Evolutionary conservation across 1,139 yeast species (phyloP), one percentile per base, ranked within the genome.

Genomic region (Nakaseomyces sp.): DNA sequence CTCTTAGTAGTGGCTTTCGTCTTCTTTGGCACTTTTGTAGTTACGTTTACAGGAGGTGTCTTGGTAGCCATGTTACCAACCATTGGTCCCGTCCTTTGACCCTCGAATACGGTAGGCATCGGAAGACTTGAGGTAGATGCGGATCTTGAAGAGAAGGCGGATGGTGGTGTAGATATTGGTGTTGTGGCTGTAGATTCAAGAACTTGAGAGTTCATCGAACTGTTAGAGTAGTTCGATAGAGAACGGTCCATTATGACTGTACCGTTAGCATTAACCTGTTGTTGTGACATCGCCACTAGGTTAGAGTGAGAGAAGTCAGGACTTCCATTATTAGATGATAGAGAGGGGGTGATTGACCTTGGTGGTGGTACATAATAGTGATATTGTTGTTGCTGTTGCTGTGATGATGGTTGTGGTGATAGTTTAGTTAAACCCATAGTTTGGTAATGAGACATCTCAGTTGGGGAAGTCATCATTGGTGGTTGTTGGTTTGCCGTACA

Each of bases 331-430:
- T n/a, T 20, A 35, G 38, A 35, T 6, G 38, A 35, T 12, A 35
- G 28, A 13, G 18, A 35, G 7, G 38, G 38, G n/a, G 38, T 35
- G 7, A 35, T 22, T 6, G 38, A 20, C 17, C 38, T 35, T 35
- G 38, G 38, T 22, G 38, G 38, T n/a, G 38, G 38, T 13, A 35
- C 38, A 28, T 35, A 35, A 18, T 35, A 35, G 13, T 35, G 38
- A 13, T 35, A 35, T 19, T 32, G 37, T 13, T 32, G 37, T 13
- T 8, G 33, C 15, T 32, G 37, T 13, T 8, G 33, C 15, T 30
- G 33, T 4, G 33, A 7, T 30, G 10, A 8, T 4, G 33, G 33
- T 12, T 32, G 36, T 1, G 24, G 24, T 9, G 24, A 4, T 32
- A 19, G 36, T 32, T 32, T 17, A 3, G 7, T 13, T 12, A 18